Conservation (phyloP, 441 rosid species). For the Metrosideros polymorpha region DNA sequence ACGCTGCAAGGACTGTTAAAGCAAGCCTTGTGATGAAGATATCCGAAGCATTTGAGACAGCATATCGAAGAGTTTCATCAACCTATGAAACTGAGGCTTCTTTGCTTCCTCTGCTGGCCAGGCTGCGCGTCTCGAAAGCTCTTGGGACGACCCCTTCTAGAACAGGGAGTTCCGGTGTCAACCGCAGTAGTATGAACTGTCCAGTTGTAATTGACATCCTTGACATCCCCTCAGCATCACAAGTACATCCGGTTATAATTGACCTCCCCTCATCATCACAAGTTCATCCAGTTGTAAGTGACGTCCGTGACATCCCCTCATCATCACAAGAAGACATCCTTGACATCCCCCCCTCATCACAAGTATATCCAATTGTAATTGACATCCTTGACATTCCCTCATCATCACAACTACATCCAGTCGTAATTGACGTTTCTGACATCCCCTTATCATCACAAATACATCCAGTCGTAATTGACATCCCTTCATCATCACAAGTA, state of each 20-base stretch:
- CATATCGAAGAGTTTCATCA: conserved; percentile 23
- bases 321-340: too few relatives aligned
- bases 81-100: conserved; percentile 10
- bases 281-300: too few relatives aligned
- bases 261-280: too few relatives aligned
- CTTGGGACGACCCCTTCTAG: background rate
- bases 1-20: conserved; percentile 57
- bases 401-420: too few relatives aligned
- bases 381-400: too few relatives aligned
- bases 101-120: conserved; percentile 26
- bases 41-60: conserved; percentile 37
- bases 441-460: too few relatives aligned
- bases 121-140: conserved; percentile 10
- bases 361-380: too few relatives aligned
- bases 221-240: background rate
- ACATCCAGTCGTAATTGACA: too few relatives aligned
- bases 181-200: background rate
- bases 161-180: background rate
- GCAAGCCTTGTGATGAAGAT: conserved; percentile 36
- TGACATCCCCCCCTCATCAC: too few relatives aligned
- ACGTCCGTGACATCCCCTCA: too few relatives aligned
- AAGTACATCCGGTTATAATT: background rate
- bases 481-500: background rate
- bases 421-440: too few relatives aligned
- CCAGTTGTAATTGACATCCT: background rate